Conservation (phyloP, 768 basidiomycete genomes). For the Coprinellus aureogranulatus region DNA sequence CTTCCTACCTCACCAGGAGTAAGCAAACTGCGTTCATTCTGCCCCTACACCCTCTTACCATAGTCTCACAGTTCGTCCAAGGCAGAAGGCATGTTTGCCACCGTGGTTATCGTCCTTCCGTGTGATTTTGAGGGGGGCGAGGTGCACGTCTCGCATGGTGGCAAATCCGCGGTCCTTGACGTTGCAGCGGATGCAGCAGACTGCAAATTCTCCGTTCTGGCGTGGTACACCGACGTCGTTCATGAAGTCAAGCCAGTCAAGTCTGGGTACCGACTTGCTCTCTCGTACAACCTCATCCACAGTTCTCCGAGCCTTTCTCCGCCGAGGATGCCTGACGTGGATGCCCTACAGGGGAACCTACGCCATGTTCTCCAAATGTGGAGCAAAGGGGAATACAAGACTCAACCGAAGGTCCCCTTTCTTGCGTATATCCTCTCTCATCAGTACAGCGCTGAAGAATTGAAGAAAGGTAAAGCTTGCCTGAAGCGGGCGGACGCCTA, state of each 20-base stretch:
- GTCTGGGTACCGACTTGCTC: constrained; percentile 47
- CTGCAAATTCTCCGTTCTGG: constrained; percentile 33
- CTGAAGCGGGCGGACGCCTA: constrained; percentile 42
- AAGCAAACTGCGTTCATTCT: too few relatives aligned
- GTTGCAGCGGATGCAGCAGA: constrained; percentile 27
- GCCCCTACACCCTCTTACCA: not conserved
- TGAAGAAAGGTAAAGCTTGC: constrained; percentile 19
- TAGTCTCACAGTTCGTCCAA: constrained; percentile 48
- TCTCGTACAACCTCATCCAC: constrained; percentile 52
- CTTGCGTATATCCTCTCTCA: constrained; percentile 26
- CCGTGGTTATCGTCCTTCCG: constrained; percentile 46
- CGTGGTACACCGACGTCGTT: constrained; percentile 54
- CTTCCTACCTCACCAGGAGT: constrained; percentile 50
- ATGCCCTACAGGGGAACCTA: constrained; percentile 18
- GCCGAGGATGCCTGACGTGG: constrained; percentile 28
- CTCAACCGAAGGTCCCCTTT: constrained; percentile 16
- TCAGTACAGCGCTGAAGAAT: constrained; percentile 24
- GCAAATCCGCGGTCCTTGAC: constrained; percentile 33
- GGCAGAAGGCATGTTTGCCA: constrained; percentile 49
- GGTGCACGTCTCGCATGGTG: constrained; percentile 40
- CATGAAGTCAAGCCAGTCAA: constrained; percentile 51
- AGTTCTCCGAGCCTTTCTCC: constrained; percentile 26
- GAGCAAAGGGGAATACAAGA: constrained; percentile 23
- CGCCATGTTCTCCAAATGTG: constrained; percentile 37
- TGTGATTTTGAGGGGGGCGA: constrained; percentile 46